Conservation (phyloP, 768 basidiomycete species). For the Pulveroboletus sp. region DNA sequence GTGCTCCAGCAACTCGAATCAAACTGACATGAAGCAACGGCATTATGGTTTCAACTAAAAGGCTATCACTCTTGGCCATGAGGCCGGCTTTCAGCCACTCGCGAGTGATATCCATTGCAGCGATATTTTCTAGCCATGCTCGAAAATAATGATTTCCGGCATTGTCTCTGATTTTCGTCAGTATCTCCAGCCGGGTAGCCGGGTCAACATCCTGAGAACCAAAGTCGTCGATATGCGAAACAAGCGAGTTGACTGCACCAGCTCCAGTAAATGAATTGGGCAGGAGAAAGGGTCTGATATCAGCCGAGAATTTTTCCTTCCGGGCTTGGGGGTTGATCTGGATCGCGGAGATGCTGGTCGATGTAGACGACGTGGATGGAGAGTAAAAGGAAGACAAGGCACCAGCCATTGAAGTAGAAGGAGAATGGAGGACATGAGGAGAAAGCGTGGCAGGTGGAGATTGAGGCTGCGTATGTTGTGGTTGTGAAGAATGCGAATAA, state of each 20-base stretch:
- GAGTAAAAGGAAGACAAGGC: slow-evolving; percentile 38
- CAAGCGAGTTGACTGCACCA: slow-evolving; percentile 59
- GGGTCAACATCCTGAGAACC: slow-evolving; percentile 63
- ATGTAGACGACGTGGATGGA: slow-evolving; percentile 29
- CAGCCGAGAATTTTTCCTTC: slow-evolving; percentile 48
- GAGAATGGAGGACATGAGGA: slow-evolving; percentile 63
- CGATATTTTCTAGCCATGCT: slow-evolving; percentile 75
- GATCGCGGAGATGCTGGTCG: slow-evolving; percentile 23
- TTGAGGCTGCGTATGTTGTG: slow-evolving; percentile 26
- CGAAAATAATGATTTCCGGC: slow-evolving; percentile 85
- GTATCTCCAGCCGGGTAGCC: slow-evolving; percentile 62
- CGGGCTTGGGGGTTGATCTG: slow-evolving; percentile 46
- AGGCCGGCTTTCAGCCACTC: slow-evolving; percentile 78
- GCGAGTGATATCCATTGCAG: slow-evolving; percentile 71
- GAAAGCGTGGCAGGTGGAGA: slow-evolving; percentile 59
- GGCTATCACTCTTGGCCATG: slow-evolving; percentile 47
- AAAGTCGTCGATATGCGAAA: slow-evolving; percentile 52
- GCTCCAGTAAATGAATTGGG: slow-evolving; percentile 62
- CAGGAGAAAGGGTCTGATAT: slow-evolving; percentile 54
- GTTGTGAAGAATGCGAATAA: slow-evolving; percentile 32
- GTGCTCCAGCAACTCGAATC: slow-evolving; percentile 6
- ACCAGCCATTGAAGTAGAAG: slow-evolving; percentile 36
- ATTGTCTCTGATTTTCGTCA: slow-evolving; percentile 77
- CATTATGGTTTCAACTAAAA: slow-evolving; percentile 74
- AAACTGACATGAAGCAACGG: slow-evolving; percentile 78